Conservation (phyloP, 139 green algal species). For the Axilococcus clingmanii region DNA sequence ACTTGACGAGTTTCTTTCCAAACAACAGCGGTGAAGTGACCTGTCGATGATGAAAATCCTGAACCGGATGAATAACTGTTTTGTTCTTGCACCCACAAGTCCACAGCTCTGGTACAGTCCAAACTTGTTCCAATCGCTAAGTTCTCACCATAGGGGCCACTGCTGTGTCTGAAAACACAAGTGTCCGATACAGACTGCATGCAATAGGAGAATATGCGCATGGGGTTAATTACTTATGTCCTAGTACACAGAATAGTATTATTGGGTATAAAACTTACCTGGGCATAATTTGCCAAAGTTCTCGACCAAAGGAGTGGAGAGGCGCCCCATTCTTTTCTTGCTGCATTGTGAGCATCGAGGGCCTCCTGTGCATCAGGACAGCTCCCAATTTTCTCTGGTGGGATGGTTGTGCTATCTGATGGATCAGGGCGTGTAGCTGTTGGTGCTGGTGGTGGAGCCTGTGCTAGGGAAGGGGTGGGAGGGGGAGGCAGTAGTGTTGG, state of each 20-base stretch:
- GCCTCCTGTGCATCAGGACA: conserved; percentile 10
- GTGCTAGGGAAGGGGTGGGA: no score
- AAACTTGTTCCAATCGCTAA: conserved; percentile 6
- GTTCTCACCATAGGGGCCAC: conserved; percentile 8
- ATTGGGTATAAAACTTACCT: no score
- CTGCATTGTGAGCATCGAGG: conserved; percentile 14
- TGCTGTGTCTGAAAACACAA: conserved; percentile 8
- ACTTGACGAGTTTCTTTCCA: conserved; percentile 11
- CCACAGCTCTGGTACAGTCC: neutral
- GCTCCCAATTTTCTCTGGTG: conserved; percentile 7
- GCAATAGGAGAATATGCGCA: no score
- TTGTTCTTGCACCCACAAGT: conserved; percentile 7
- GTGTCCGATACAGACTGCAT: conserved; percentile 3
- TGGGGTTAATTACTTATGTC: no score
- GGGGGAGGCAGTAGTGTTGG: no score
- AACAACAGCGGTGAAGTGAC: conserved; percentile 5
- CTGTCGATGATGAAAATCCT: conserved; percentile 4
- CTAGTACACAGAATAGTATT: no score
- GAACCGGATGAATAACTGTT: neutral
- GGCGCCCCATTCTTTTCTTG: conserved; percentile 4
- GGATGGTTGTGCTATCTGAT: conserved; percentile 10
- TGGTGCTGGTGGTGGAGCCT: no score
- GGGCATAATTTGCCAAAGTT: conserved; percentile 8
- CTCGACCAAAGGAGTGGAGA: conserved; percentile 11
- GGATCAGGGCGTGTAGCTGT: no score